Conservation (phyloP, 441 rosid species). For the Flueggea neowawraea region DNA sequence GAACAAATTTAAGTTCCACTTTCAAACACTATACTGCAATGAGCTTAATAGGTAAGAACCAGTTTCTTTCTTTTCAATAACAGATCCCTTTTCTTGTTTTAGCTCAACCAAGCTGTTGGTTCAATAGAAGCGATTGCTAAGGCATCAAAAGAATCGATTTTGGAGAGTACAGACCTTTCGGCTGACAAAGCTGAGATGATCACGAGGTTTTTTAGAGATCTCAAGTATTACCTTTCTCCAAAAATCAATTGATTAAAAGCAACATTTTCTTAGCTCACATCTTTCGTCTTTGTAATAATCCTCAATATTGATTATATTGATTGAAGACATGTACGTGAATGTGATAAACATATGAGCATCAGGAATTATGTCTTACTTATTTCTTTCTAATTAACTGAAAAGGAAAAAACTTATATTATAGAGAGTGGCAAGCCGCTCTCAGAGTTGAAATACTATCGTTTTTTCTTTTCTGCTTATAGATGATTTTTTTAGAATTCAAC, state of each 20-base stretch:
- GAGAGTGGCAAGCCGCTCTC: too few species aligned
- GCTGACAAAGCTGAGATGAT: constrained; percentile 68
- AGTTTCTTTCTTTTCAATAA: neutral
- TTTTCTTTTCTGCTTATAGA: too few species aligned
- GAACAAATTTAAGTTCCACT: too few species aligned
- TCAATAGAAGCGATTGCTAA: constrained; percentile 83
- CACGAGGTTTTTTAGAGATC: constrained; percentile 68
- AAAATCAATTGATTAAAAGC: constrained; percentile 35
- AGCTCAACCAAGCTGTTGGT: constrained; percentile 91
- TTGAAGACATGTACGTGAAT: too few species aligned
- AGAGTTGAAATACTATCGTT: too few species aligned
- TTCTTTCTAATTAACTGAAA: too few species aligned
- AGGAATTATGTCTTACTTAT: too few species aligned
- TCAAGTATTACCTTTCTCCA: constrained; percentile 62
- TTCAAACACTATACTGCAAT: neutral
- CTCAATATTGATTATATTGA: too few species aligned
- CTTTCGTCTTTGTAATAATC: too few species aligned
- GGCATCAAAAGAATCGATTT: constrained; percentile 64
- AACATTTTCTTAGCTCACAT: neutral
- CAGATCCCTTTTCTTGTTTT: constrained; percentile 8
- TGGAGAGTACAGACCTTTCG: constrained; percentile 85
- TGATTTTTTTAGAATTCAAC: too few species aligned
- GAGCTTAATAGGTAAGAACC: neutral
- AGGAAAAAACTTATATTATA: too few species aligned
- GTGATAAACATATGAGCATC: too few species aligned